Evolutionary conservation across 768 basidiomycete genomes (phyloP).

Genomic region (Russula ochroleuca): DNA sequence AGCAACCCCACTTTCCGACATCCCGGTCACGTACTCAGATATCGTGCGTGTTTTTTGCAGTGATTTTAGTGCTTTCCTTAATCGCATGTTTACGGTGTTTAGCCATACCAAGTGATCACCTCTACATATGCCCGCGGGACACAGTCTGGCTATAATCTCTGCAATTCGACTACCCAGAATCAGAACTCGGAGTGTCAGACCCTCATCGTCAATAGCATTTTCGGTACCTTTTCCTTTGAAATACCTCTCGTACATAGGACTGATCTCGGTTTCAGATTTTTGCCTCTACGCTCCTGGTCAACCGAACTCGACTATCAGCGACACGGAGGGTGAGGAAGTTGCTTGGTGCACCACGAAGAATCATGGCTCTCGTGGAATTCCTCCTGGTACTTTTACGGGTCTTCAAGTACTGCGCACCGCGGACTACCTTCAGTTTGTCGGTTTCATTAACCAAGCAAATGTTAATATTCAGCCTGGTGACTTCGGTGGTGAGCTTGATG

Average conservation of each 20-base stretch:
- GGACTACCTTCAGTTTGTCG: slow-evolving; percentile 57
- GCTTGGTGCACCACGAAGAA: slow-evolving; percentile 73
- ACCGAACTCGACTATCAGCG: slow-evolving; percentile 52
- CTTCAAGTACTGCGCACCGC: slow-evolving; percentile 60
- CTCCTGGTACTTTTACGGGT: slow-evolving; percentile 57
- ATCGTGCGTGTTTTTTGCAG: slow-evolving; percentile 27
- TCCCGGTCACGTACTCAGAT: slow-evolving; percentile 30
- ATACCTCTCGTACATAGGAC: background rate
- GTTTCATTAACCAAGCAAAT: slow-evolving; percentile 56
- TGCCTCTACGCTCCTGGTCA: slow-evolving; percentile 59
- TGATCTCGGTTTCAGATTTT: slow-evolving; percentile 46
- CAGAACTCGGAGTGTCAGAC: slow-evolving; percentile 68
- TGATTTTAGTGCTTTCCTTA: background rate
- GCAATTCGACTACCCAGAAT: slow-evolving; percentile 62
- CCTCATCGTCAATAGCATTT: slow-evolving; percentile 54
- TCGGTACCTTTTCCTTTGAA: slow-evolving; percentile 34
- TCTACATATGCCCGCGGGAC: slow-evolving; percentile 45
- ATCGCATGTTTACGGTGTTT: background rate
- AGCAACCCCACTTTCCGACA: slow-evolving; percentile 32
- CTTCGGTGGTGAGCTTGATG: slow-evolving; percentile 73
- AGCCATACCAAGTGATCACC: slow-evolving; percentile 53
- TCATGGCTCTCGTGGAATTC: slow-evolving; percentile 70
- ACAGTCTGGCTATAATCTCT: slow-evolving; percentile 62
- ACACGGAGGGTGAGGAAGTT: slow-evolving; percentile 66
- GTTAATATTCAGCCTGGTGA: slow-evolving; percentile 53